A percentile compares a stretch with the other conserved stretches of the same genome.
Conservation (phyloP, 192 early-diverging fungal species). For the Coemansia sp. region DNA sequence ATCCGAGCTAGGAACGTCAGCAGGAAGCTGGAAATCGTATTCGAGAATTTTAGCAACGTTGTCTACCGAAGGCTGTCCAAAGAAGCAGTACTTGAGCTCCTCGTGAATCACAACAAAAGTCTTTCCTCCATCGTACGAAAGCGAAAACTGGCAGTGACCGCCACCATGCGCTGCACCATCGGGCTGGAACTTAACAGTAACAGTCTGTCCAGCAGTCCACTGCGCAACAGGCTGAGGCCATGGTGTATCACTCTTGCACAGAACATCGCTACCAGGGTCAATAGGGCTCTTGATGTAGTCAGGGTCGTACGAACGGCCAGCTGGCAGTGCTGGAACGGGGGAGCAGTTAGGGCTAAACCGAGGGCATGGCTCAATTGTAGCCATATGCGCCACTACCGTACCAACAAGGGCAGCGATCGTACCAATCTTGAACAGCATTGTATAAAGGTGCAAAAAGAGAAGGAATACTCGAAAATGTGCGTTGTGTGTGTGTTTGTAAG, state of each 20-base stretch:
- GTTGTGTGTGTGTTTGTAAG: neutral
- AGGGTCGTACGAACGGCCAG: conserved; percentile 40
- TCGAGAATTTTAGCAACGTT: conserved; percentile 14
- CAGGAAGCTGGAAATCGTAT: conserved; percentile 57
- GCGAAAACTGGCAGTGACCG: conserved; percentile 62
- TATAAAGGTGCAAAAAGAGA: neutral
- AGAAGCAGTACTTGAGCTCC: conserved; percentile 54
- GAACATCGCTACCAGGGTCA: conserved; percentile 1
- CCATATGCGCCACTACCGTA: conserved; percentile 49
- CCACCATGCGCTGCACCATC: conserved; percentile 53
- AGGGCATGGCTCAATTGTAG: conserved; percentile 42
- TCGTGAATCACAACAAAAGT: conserved; percentile 56
- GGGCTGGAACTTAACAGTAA: conserved; percentile 41
- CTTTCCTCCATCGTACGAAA: conserved; percentile 59
- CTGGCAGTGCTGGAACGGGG: conserved; percentile 22
- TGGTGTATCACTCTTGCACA: conserved; percentile 34
- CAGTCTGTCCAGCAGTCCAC: conserved; percentile 53
- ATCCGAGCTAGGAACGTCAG: conserved; percentile 45
- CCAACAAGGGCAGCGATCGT: conserved; percentile 6
- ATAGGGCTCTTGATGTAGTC: conserved; percentile 42
- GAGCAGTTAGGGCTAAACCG: conserved; percentile 25
- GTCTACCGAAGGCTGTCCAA: conserved; percentile 8
- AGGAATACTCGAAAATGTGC: neutral
- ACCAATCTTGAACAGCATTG: conserved; percentile 7
- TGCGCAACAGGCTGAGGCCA: conserved; percentile 23